These are phyloP conservation scores for Tieghemiomyces parasiticus DNA, from an alignment of 192 early-diverging fungal species.

Conservation along the genomic window DNA sequence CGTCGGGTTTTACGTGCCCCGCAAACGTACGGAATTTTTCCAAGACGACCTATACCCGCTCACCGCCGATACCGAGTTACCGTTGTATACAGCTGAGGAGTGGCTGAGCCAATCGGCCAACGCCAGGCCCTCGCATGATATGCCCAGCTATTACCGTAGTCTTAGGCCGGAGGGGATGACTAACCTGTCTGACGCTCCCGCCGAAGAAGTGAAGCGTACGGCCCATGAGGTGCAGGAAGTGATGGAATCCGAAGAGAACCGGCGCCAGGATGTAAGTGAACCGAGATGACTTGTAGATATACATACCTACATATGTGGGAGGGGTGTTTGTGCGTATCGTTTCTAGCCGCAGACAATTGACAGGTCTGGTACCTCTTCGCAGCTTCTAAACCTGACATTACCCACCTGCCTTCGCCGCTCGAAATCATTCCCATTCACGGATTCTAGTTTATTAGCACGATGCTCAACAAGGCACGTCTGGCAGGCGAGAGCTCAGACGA, in stretches of 20 bases:
- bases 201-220: conserved; percentile 12
- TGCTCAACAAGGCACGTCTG: conserved; percentile 5
- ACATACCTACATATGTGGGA: not conserved
- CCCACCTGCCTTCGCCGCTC: not conserved
- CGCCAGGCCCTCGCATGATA: not conserved
- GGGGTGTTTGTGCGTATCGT: not conserved
- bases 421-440: not conserved
- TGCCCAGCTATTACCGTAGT: too few relatives aligned
- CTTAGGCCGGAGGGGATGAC: conserved; percentile 32
- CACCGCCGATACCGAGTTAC: conserved; percentile 37
- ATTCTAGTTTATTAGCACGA: conserved; percentile 1
- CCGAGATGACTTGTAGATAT: not conserved
- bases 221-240: conserved; percentile 6
- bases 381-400: not conserved
- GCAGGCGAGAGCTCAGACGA: not conserved
- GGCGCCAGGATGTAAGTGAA: not conserved
- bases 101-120: conserved; percentile 30
- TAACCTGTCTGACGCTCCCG: conserved; percentile 28
- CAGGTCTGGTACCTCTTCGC: not conserved
- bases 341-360: not conserved
- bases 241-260: conserved; percentile 1
- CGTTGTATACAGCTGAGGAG: conserved; percentile 27
- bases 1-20: conserved; percentile 59
- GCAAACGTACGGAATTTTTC: conserved; percentile 73
- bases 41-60: conserved; percentile 76